A percentile compares a stretch with the other conserved stretches of the same genome.
Evolutionary conservation across 1,139 yeast genomes (phyloP).

Genomic region (Torulaspora globosa): DNA sequence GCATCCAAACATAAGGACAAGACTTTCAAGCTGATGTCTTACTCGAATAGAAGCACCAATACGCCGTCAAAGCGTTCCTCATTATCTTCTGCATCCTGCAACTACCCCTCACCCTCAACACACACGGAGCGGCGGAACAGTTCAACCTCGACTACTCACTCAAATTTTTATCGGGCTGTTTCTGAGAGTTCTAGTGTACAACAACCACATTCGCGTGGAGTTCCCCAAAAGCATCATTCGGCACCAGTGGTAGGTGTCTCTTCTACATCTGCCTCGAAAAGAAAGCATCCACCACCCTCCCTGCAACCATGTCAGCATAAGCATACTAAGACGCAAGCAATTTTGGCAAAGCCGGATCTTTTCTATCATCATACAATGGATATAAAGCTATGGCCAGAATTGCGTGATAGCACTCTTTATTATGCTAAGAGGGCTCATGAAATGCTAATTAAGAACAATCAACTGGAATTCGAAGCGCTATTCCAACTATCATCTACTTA

Average conservation of each 20-base stretch:
- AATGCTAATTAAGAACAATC: constrained; percentile 49
- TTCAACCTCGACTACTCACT: constrained; percentile 12
- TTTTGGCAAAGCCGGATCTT: constrained; percentile 37
- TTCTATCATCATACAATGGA: constrained; percentile 58
- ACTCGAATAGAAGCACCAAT: constrained; percentile 5
- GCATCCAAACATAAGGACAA: constrained; percentile 14
- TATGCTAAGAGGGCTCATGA: constrained; percentile 46
- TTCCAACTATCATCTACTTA: constrained; percentile 49
- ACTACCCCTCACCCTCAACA: constrained; percentile 7
- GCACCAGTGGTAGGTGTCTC: constrained; percentile 6
- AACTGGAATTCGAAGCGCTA: constrained; percentile 49
- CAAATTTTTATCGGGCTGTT: constrained; percentile 7
- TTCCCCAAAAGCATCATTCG: constrained; percentile 6
- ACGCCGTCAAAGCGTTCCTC: constrained; percentile 13
- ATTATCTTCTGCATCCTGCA: constrained; percentile 14
- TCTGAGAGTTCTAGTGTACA: constrained; percentile 9
- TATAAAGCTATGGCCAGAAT: constrained; percentile 51
- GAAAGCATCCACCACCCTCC: constrained; percentile 2
- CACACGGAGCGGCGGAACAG: constrained; percentile 9
- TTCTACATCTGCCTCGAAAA: background rate
- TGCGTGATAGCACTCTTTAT: constrained; percentile 44
- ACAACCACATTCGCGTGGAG: constrained; percentile 5
- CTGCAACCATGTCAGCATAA: constrained; percentile 5
- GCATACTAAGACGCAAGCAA: constrained; percentile 9
- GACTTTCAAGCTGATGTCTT: constrained; percentile 12